These are phyloP conservation scores for Phenoliferia sp. DNA, from an alignment of 1,284 basidiomycete genomes.

Conservation along the genomic window DNA sequence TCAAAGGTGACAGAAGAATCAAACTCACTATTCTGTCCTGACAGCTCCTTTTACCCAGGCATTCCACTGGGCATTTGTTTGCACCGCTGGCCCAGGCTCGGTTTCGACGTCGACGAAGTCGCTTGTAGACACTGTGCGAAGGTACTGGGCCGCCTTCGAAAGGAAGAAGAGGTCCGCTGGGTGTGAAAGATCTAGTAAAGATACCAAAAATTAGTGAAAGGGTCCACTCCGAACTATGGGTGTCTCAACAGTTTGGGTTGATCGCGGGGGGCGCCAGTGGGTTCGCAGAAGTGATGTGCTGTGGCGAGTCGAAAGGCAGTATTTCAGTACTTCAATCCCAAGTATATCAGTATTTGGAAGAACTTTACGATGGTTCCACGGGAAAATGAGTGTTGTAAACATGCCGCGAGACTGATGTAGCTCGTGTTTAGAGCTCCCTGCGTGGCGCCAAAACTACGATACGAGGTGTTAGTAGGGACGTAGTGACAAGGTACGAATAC, in stretches of 20 bases:
- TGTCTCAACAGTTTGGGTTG: constrained; percentile 50
- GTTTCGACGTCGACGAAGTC: constrained; percentile 12
- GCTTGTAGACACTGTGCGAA: constrained; percentile 9
- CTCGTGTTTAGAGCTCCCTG: constrained; percentile 16
- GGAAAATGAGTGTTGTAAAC: constrained; percentile 59
- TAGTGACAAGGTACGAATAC: background rate
- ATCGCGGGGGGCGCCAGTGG: constrained; percentile 56
- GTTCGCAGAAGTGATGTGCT: constrained; percentile 51
- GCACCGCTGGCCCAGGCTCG: constrained; percentile 13
- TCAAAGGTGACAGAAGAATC: background rate
- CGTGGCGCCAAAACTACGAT: background rate
- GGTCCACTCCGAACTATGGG: background rate
- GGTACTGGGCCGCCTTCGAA: constrained; percentile 33
- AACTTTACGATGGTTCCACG: constrained; percentile 42
- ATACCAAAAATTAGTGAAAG: background rate
- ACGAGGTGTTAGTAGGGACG: background rate
- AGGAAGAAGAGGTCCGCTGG: constrained; percentile 38
- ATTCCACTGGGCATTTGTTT: constrained; percentile 10
- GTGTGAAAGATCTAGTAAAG: constrained; percentile 43
- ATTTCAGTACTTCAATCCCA: too few relatives aligned
- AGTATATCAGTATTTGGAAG: background rate
- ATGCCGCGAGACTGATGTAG: constrained; percentile 56
- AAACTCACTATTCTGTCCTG: constrained; percentile 7
- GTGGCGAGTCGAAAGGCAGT: background rate
- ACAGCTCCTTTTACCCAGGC: constrained; percentile 11